Evolutionary conservation across 345 rosid species (phyloP), one percentile per base, ranked within the genome.

Genomic region (Corymbia maculata): DNA sequence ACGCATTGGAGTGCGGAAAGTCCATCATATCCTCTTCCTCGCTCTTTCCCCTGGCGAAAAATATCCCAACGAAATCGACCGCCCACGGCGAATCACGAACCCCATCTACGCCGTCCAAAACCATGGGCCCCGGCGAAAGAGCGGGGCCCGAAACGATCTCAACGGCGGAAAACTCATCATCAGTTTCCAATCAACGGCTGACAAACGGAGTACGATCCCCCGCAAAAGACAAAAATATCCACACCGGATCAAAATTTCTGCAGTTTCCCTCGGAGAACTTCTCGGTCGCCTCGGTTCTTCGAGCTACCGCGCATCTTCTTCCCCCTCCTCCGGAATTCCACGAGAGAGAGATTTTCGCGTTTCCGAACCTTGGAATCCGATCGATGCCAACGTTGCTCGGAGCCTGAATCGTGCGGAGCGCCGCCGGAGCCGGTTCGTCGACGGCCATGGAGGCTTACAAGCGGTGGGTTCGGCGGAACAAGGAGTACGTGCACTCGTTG

Each of bases 381-480:
- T 42, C 22, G 84, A 45, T 0, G 49, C 44, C 22, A 0, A 28
- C 84, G 0, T 42, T 42, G 84, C 44, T 42, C 22, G 49, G 84
- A 42, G 12, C 84, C 49, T 75, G 28, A 42, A 42, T 36, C 42
- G 42, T 36, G 42, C 42, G 49, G 49, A 42, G 49, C 11, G 49
- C 44, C 21, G 82, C 24, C 6, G 26, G 49, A 19, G 84, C 84
- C 24, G 68, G 66, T 7, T 61, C 6, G 15, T 75, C 28, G 84
- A 21, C 49, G 84, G 88, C 89, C 88, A 97, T 98, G 99, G 99
- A 96, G 89, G 95, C 95, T 87, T 98, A 98, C 90, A 97, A 94
- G 95, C 91, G 91, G 87, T 97, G 99, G 99, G 95, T 98, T 79
- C 94, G 97, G 92, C 95, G 92, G 88, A 98, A 97, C 88, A 94